phyloP scores from a whole-genome alignment of 768 basidiomycete species.

The Leccinellum rugosiceps region DNA sequence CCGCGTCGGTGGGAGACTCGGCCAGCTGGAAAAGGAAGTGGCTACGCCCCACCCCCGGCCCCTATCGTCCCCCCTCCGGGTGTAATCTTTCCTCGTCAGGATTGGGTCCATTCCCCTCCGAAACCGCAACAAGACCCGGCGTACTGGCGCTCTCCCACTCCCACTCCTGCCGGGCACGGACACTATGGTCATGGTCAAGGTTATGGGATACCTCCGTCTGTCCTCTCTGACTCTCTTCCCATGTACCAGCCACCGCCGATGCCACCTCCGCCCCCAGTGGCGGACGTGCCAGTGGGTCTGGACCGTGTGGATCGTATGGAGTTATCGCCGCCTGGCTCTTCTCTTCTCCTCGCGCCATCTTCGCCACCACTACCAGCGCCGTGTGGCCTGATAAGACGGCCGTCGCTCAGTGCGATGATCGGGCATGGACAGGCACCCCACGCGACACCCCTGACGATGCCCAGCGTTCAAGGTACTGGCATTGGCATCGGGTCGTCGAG shows the following conservation, averaged over 20 bases:
- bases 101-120: constrained; percentile 8
- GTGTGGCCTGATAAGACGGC: constrained; percentile 13
- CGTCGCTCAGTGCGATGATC: constrained; percentile 9
- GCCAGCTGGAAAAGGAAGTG: constrained; percentile 7
- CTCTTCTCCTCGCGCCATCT: constrained; percentile 15
- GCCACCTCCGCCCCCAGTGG: neutral
- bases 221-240: neutral
- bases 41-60: neutral
- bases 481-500: constrained; percentile 3
- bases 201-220: neutral
- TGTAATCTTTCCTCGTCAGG: constrained; percentile 22
- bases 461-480: neutral
- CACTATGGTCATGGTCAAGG: neutral
- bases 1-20: constrained; percentile 11
- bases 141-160: constrained; percentile 6
- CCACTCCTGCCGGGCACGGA: neutral
- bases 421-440: constrained; percentile 4
- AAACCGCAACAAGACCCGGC: neutral
- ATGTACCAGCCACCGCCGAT: neutral
- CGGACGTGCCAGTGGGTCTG: neutral
- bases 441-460: neutral
- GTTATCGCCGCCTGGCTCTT: constrained; percentile 1
- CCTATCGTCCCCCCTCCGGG: constrained; percentile 27
- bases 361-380: constrained; percentile 10
- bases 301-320: constrained; percentile 1